phyloP scores from a whole-genome alignment of 1,284 basidiomycete species.

The Mycena sp. region DNA sequence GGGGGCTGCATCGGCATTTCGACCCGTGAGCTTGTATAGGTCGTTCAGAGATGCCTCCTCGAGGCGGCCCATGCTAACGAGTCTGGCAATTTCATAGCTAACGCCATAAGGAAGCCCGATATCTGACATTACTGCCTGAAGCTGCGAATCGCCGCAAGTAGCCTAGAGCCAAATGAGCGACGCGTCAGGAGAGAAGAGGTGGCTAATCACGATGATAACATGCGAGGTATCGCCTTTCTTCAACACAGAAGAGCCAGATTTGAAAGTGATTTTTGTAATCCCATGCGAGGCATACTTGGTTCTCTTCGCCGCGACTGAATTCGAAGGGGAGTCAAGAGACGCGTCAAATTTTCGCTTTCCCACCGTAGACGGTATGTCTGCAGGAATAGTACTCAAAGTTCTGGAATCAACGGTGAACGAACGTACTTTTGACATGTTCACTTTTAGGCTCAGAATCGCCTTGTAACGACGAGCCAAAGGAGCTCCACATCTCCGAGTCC shows the following conservation, averaged over 20 bases:
- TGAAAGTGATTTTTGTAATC: neutral
- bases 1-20: constrained; percentile 30
- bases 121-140: neutral
- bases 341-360: too few species aligned
- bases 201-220: constrained; percentile 12
- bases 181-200: too few species aligned
- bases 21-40: constrained; percentile 25
- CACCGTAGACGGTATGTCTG: too few species aligned
- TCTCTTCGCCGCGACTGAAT: too few species aligned
- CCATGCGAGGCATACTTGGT: too few species aligned
- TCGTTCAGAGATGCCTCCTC: neutral
- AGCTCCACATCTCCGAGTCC: neutral
- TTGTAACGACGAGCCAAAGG: neutral
- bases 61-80: constrained; percentile 18
- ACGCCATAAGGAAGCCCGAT: constrained; percentile 24
- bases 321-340: too few species aligned
- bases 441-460: too few species aligned
- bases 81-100: constrained; percentile 24
- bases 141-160: too few species aligned
- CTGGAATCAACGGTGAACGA: too few species aligned
- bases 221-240: neutral
- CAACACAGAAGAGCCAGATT: neutral
- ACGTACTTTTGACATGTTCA: too few species aligned
- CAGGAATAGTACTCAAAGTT: too few species aligned
- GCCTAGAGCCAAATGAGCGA: neutral